Evolutionary conservation across 768 basidiomycete genomes (phyloP).

Genomic region (Collybia sordida): DNA sequence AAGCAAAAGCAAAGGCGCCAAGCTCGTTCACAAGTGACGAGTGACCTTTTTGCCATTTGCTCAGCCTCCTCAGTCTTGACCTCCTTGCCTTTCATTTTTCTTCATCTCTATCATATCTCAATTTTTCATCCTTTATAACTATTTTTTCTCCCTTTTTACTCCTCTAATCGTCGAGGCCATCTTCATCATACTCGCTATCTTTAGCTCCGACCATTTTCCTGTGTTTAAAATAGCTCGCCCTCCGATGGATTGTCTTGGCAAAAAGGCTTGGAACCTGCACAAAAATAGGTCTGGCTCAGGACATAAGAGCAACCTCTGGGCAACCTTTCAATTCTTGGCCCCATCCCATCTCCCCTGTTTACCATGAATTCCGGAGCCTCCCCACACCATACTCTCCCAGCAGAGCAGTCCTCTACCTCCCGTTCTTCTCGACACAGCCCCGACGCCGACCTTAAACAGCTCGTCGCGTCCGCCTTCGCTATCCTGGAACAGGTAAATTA

Average conservation of each 20-base stretch:
- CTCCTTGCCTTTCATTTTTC: not conserved
- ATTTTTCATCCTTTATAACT: conserved; percentile 15
- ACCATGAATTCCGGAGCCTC: conserved; percentile 35
- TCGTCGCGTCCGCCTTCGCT: conserved; percentile 36
- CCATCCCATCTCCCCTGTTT: conserved; percentile 27
- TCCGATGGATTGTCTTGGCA: conserved; percentile 39
- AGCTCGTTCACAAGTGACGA: conserved; percentile 1
- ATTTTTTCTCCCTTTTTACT: conserved; percentile 22
- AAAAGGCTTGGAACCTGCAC: conserved; percentile 41
- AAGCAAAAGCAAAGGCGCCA: conserved; percentile 11
- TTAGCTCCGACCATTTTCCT: conserved; percentile 1
- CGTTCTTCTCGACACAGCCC: conserved; percentile 14
- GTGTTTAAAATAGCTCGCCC: conserved; percentile 38
- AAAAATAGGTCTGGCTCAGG: conserved; percentile 46
- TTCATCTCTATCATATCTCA: not conserved
- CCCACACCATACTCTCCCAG: conserved; percentile 26
- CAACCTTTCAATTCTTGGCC: conserved; percentile 39
- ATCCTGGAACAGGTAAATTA: conserved; percentile 42
- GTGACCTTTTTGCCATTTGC: not conserved
- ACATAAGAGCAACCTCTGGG: conserved; percentile 45
- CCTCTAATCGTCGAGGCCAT: too few species aligned
- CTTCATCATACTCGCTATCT: conserved; percentile 4
- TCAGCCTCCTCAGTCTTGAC: not conserved
- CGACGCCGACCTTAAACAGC: conserved; percentile 31
- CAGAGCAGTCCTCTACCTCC: conserved; percentile 22